Conservation (phyloP, 192 early-diverging fungal genomes). For the Coemansia furcata region DNA sequence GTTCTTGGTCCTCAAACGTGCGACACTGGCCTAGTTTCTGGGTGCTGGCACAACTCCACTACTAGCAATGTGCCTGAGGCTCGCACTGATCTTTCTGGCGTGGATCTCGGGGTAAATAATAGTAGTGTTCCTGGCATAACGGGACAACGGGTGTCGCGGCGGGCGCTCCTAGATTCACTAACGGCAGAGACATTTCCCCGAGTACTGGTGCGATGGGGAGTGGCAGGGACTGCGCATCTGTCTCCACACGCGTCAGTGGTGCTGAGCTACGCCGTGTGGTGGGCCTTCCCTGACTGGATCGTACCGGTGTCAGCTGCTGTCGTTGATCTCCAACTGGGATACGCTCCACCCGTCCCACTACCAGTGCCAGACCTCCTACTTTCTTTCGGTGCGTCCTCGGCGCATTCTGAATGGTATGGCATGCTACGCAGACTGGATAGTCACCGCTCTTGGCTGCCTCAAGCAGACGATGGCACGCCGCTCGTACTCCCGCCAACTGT, state of each 20-base stretch:
- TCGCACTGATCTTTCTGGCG: neutral
- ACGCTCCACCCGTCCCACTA: slow-evolving; percentile 1
- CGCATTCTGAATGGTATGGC: slow-evolving; percentile 44
- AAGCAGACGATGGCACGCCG: slow-evolving; percentile 46
- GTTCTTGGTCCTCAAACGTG: neutral
- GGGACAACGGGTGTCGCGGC: slow-evolving; percentile 26
- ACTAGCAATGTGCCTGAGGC: neutral
- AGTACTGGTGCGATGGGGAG: slow-evolving; percentile 19
- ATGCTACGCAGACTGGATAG: slow-evolving; percentile 40
- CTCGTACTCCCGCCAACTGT: slow-evolving; percentile 16
- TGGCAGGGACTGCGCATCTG: slow-evolving; percentile 6
- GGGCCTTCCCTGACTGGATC: slow-evolving; percentile 39
- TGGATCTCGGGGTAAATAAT: neutral
- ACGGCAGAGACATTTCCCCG: slow-evolving; percentile 22
- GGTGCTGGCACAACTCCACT: neutral
- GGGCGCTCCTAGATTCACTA: slow-evolving; percentile 24
- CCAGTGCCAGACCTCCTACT: neutral
- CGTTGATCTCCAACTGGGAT: slow-evolving; percentile 40
- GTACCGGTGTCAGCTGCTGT: slow-evolving; percentile 31
- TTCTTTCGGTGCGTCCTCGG: slow-evolving; percentile 4
- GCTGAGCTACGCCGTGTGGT: slow-evolving; percentile 30
- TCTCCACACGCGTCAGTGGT: slow-evolving; percentile 21
- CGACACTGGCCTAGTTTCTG: neutral
- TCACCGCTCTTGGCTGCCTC: slow-evolving; percentile 26
- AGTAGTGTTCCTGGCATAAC: neutral